Percentiles rank a stretch among this genome's conserved stretches.
phyloP scores from a whole-genome alignment of 805 yeast genomes.

The Gaillardinia entomophila region DNA sequence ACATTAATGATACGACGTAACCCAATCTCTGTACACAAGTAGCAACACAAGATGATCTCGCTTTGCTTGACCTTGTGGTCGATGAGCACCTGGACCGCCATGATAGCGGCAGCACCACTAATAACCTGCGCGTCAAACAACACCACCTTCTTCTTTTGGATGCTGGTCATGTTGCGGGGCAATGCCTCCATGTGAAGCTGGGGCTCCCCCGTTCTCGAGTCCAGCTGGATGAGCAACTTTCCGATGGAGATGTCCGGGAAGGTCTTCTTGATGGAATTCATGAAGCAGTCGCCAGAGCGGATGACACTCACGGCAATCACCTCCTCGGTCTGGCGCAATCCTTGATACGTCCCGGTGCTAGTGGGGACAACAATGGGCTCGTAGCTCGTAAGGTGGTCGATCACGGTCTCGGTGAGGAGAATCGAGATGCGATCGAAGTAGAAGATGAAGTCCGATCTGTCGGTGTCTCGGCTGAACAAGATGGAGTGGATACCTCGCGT shows the following conservation, averaged over 20 bases:
- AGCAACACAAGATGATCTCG: conserved; percentile 64
- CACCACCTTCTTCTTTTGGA: conserved; percentile 41
- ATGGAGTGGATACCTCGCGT: conserved; percentile 67
- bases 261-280: conserved; percentile 68
- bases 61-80: conserved; percentile 68
- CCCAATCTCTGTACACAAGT: conserved; percentile 76
- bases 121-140: conserved; percentile 83
- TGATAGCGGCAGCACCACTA: conserved; percentile 89
- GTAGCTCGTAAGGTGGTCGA: conserved; percentile 46
- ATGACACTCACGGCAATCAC: conserved; percentile 74
- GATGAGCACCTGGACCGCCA: conserved; percentile 84
- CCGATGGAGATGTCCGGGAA: conserved; percentile 79
- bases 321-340: conserved; percentile 43
- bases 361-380: conserved; percentile 24
- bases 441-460: conserved; percentile 75
- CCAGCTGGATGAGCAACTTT: conserved; percentile 81
- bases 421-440: conserved; percentile 80
- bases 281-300: conserved; percentile 90
- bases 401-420: conserved; percentile 60
- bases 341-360: conserved; percentile 12
- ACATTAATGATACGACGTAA: conserved; percentile 67
- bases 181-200: conserved; percentile 77
- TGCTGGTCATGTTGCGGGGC: conserved; percentile 39
- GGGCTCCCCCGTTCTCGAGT: conserved; percentile 88
- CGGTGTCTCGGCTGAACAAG: conserved; percentile 48